Conservation (phyloP, 306 rosid genomes). For the Sicyos edulis region DNA sequence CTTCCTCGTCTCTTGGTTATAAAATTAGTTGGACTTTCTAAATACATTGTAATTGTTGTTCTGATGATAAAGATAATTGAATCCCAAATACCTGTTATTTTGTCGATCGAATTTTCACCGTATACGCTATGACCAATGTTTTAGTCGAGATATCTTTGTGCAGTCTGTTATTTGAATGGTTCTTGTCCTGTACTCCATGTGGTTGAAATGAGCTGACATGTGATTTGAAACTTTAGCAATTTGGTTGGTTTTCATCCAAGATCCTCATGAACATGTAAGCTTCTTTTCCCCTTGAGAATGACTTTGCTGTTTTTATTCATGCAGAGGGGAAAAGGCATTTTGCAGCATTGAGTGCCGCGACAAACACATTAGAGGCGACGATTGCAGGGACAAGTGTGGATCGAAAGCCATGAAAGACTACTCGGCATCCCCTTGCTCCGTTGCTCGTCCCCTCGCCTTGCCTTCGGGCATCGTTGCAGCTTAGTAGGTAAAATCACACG, state of each 20-base stretch:
- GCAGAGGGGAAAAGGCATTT: conserved; percentile 68
- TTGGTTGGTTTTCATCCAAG: conserved; percentile 5
- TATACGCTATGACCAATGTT: neutral
- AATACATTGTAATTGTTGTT: neutral
- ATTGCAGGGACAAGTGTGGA: conserved; percentile 36
- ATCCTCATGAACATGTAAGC: conserved; percentile 13
- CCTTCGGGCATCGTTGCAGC: conserved; percentile 49
- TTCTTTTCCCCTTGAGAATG: conserved; percentile 2
- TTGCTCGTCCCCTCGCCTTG: conserved; percentile 30
- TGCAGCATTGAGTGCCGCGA: conserved; percentile 62
- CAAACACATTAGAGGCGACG: conserved; percentile 45
- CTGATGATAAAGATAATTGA: too few species aligned
- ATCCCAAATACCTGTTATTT: neutral
- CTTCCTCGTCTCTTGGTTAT: neutral
- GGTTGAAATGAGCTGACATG: conserved; percentile 11
- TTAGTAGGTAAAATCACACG: conserved; percentile 27
- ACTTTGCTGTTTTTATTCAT: conserved; percentile 15
- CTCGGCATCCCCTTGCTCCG: conserved; percentile 46
- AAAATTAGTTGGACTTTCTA: neutral
- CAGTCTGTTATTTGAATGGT: conserved; percentile 1
- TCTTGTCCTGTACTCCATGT: conserved; percentile 10
- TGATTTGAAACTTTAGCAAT: conserved; percentile 9
- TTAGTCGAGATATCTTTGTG: neutral
- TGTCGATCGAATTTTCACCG: neutral
- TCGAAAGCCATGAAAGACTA: conserved; percentile 37